These are phyloP conservation scores for Rhodocollybia butyracea DNA, from an alignment of 768 basidiomycete genomes.

Conservation along the genomic window DNA sequence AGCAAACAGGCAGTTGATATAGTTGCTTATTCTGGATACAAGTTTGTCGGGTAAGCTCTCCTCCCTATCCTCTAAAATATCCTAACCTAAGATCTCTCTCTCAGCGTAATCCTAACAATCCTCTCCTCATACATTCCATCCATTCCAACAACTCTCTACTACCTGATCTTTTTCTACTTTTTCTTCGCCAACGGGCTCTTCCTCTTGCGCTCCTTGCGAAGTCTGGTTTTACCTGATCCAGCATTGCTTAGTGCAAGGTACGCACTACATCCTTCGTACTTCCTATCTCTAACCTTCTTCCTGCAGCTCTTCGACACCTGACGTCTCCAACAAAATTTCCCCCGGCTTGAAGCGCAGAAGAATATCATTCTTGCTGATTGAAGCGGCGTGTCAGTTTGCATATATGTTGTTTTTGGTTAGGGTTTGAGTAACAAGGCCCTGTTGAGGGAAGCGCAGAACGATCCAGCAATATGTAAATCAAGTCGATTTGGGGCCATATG, in stretches of 20 bases:
- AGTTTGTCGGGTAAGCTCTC: conserved; percentile 83
- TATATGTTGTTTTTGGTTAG: conserved; percentile 86
- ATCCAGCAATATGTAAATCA: too few species aligned
- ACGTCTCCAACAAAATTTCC: too few species aligned
- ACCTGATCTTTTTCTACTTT: conserved; percentile 74
- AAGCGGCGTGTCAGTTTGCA: conserved; percentile 76
- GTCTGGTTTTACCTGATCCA: conserved; percentile 85
- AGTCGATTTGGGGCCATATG: too few species aligned
- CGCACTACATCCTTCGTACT: too few species aligned
- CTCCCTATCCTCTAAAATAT: background rate
- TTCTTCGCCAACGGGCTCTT: conserved; percentile 93
- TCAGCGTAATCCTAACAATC: conserved; percentile 73
- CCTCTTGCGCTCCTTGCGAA: conserved; percentile 88
- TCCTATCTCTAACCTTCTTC: too few species aligned
- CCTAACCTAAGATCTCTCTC: background rate
- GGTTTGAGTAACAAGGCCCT: too few species aligned
- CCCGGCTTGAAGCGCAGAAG: conserved; percentile 79
- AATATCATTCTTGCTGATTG: conserved; percentile 85
- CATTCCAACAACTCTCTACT: conserved; percentile 47
- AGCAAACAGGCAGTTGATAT: conserved; percentile 72
- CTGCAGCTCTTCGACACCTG: conserved; percentile 44
- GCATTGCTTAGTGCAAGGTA: too few species aligned
- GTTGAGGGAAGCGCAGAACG: too few species aligned
- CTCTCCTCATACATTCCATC: conserved; percentile 9
- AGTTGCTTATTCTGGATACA: conserved; percentile 93